A percentile compares a stretch with the other conserved stretches of the same genome.
phyloP scores from a whole-genome alignment of 768 basidiomycete species.

The Suillus subaureus region DNA sequence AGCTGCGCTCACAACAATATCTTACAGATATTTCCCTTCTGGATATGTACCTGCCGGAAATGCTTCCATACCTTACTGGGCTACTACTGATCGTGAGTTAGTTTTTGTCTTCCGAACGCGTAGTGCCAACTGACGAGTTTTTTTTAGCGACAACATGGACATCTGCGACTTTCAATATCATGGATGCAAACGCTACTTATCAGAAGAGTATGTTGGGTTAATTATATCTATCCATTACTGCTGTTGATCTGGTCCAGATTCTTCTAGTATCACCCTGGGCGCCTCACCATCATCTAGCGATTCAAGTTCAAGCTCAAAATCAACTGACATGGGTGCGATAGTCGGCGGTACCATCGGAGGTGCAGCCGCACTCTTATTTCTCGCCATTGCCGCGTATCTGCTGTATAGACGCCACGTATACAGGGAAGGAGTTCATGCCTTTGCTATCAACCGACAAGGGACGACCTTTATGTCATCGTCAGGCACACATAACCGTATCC shows the following conservation, averaged over 20 bases:
- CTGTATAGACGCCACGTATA: conserved; percentile 17
- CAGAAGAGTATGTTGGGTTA: conserved; percentile 15
- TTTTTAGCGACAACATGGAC: conserved; percentile 40
- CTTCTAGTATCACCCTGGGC: neutral
- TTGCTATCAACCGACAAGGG: neutral
- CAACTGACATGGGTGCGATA: conserved; percentile 21
- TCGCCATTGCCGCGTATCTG: conserved; percentile 16
- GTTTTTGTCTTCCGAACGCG: neutral
- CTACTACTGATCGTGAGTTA: conserved; percentile 46
- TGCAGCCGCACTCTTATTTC: conserved; percentile 15
- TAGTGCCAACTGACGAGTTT: neutral
- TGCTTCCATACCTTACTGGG: conserved; percentile 50
- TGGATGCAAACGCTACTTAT: conserved; percentile 24
- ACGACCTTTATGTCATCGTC: neutral
- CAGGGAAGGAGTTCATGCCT: neutral
- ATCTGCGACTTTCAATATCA: conserved; percentile 27
- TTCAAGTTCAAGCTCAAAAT: conserved; percentile 9
- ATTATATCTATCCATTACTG: conserved; percentile 5
- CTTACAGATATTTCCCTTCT: conserved; percentile 41
- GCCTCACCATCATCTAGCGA: neutral
- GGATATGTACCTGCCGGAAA: conserved; percentile 33
- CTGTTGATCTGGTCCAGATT: neutral
- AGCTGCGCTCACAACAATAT: neutral
- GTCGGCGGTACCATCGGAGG: conserved; percentile 28
- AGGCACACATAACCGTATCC: conserved; percentile 13